Conservation (phyloP, 768 basidiomycete genomes). For the Tephrocybe sp. region DNA sequence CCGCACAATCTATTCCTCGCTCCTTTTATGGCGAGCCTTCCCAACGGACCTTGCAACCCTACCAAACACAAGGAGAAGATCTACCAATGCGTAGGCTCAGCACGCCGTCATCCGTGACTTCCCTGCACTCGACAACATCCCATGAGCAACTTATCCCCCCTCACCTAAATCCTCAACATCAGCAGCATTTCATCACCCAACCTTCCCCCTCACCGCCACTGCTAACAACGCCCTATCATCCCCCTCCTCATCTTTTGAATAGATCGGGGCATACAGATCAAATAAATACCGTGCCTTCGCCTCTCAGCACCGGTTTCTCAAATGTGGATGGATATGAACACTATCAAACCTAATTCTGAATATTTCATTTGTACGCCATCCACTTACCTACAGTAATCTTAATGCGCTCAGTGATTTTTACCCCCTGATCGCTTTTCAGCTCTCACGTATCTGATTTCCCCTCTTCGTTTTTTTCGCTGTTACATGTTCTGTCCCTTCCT, state of each 20-base stretch:
- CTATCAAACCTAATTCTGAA: slow-evolving; percentile 1
- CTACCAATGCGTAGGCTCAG: slow-evolving; percentile 11
- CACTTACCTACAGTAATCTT: slow-evolving; percentile 1
- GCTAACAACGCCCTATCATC: slow-evolving; percentile 26
- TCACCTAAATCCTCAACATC: slow-evolving; percentile 3
- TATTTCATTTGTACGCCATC: not conserved
- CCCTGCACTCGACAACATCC: slow-evolving; percentile 7
- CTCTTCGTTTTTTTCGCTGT: not conserved
- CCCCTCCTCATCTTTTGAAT: slow-evolving; percentile 16
- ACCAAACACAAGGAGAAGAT: slow-evolving; percentile 11
- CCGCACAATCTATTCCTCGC: slow-evolving; percentile 24
- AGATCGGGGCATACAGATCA: slow-evolving; percentile 1
- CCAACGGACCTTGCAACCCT: slow-evolving; percentile 15
- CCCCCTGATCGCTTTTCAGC: not conserved
- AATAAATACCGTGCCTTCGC: slow-evolving; percentile 9
- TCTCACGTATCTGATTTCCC: not conserved
- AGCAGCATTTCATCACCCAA: slow-evolving; percentile 13
- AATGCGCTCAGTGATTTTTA: slow-evolving; percentile 1
- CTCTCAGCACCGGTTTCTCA: slow-evolving; percentile 17
- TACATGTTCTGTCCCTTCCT: slow-evolving; percentile 1
- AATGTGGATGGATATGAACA: slow-evolving; percentile 4
- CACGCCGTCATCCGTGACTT: slow-evolving; percentile 5
- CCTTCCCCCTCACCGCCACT: slow-evolving; percentile 23
- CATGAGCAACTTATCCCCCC: slow-evolving; percentile 2
- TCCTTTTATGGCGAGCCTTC: slow-evolving; percentile 20